A percentile compares a stretch with the other conserved stretches of the same genome.
phyloP scores from a whole-genome alignment of 1,284 basidiomycete genomes.

The Trametes polyzona region DNA sequence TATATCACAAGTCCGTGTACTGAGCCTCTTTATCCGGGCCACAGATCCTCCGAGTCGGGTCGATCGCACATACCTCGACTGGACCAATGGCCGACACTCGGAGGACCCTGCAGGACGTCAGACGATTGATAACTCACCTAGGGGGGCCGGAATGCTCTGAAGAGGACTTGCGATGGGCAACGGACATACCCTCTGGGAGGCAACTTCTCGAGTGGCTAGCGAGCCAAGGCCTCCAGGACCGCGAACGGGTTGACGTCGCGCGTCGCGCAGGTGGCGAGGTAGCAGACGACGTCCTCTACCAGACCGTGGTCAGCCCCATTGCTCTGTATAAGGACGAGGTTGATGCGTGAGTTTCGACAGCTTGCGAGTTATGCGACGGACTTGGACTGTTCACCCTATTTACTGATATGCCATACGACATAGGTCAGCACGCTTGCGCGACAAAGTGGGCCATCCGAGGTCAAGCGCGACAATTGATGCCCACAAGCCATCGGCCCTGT shows the following conservation, averaged over 20 bases:
- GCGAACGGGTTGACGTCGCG: not conserved
- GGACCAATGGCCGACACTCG: not conserved
- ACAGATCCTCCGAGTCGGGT: no score
- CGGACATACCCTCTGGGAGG: constrained; percentile 28
- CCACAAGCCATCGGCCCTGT: not conserved
- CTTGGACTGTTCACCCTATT: not conserved
- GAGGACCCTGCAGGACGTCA: not conserved
- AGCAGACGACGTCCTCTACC: not conserved
- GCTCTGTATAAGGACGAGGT: constrained; percentile 25
- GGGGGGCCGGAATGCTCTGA: constrained; percentile 23
- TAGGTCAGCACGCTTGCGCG: no score
- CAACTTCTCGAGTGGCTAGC: constrained; percentile 30
- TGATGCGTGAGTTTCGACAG: not conserved
- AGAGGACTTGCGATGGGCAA: constrained; percentile 29
- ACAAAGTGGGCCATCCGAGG: no score
- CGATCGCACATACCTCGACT: not conserved
- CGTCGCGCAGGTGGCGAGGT: not conserved
- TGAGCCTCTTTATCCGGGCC: not conserved
- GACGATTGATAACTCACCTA: constrained; percentile 14
- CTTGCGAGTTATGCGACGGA: not conserved
- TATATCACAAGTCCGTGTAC: no score
- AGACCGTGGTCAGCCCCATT: constrained; percentile 12
- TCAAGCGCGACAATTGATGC: no score
- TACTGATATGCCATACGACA: not conserved
- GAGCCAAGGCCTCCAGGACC: constrained; percentile 10